These are phyloP conservation scores for Chaetomium sp. DNA, from an alignment of 2,329 filamentous ascomycete genomes.

Conservation along the genomic window DNA sequence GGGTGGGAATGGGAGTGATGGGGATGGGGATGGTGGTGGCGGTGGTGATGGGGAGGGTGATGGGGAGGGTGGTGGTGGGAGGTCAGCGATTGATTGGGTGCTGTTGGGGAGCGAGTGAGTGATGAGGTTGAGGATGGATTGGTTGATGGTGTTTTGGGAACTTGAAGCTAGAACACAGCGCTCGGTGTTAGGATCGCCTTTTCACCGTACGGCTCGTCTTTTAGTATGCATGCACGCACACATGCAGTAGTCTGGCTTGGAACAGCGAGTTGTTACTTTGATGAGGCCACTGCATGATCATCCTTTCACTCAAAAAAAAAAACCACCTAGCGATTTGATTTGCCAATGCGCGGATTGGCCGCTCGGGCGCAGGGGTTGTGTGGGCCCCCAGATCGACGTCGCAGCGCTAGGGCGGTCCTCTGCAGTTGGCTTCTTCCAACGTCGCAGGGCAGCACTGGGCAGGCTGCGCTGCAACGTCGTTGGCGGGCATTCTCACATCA, in stretches of 20 bases:
- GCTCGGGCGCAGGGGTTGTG: background rate
- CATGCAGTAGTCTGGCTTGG: background rate
- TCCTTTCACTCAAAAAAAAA: no score
- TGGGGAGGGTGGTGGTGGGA: no score
- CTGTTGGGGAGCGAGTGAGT: no score
- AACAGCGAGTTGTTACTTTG: background rate
- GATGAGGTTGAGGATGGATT: background rate
- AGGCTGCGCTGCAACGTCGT: slow-evolving; percentile 10
- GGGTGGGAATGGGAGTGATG: background rate
- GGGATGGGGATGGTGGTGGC: background rate
- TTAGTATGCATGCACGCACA: no score
- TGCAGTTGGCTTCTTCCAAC: slow-evolving; percentile 12
- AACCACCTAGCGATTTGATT: background rate
- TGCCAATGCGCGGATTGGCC: background rate
- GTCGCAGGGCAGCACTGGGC: slow-evolving; percentile 13
- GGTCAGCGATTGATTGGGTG: no score
- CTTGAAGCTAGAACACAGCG: background rate
- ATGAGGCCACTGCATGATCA: background rate
- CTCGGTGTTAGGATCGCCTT: background rate
- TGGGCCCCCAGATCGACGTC: background rate
- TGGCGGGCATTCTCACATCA: slow-evolving; percentile 9
- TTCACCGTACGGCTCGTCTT: background rate
- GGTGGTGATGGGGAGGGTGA: no score
- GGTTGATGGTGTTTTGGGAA: background rate
- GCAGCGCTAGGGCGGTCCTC: background rate